Conservation (phyloP, 495 filamentous ascomycete species). For the Annulohypoxylon bovei region DNA sequence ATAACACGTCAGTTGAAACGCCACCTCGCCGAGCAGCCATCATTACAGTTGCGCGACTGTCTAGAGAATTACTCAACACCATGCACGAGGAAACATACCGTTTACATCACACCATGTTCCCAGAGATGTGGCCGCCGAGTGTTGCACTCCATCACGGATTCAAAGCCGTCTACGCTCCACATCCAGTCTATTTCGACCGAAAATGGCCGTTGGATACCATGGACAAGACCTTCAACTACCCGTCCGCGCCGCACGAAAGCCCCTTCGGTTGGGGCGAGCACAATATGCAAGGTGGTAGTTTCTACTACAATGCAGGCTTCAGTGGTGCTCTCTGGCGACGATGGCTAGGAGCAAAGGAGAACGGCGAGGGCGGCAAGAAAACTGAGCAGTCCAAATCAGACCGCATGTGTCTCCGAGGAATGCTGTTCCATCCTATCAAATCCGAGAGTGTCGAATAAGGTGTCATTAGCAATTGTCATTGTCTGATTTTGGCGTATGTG, state of each 20-base stretch:
- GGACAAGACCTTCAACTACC: constrained; percentile 75
- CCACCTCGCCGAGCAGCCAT: constrained; percentile 81
- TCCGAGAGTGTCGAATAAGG: constrained; percentile 36
- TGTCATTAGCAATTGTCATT: neutral
- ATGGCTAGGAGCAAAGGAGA: constrained; percentile 58
- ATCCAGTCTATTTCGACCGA: constrained; percentile 84
- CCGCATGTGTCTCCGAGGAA: constrained; percentile 81
- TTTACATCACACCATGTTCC: constrained; percentile 79
- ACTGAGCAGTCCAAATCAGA: constrained; percentile 60
- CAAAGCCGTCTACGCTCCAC: constrained; percentile 87
- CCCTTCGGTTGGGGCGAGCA: constrained; percentile 62
- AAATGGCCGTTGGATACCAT: constrained; percentile 76
- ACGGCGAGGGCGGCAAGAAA: constrained; percentile 54
- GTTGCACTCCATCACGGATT: constrained; percentile 82
- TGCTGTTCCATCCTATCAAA: constrained; percentile 88
- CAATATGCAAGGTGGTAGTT: constrained; percentile 58
- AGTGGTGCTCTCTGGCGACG: constrained; percentile 56
- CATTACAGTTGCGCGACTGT: constrained; percentile 77
- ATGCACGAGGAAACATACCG: constrained; percentile 85
- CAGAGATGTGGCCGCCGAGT: constrained; percentile 85
- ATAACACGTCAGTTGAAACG: constrained; percentile 67
- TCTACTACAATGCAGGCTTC: constrained; percentile 62
- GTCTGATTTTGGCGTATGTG: constrained; percentile 35
- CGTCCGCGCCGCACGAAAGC: constrained; percentile 62
- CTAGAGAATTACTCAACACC: constrained; percentile 72